These are phyloP conservation scores for Naganishia sp. DNA, from an alignment of 1,284 basidiomycete species.

Conservation along the genomic window DNA sequence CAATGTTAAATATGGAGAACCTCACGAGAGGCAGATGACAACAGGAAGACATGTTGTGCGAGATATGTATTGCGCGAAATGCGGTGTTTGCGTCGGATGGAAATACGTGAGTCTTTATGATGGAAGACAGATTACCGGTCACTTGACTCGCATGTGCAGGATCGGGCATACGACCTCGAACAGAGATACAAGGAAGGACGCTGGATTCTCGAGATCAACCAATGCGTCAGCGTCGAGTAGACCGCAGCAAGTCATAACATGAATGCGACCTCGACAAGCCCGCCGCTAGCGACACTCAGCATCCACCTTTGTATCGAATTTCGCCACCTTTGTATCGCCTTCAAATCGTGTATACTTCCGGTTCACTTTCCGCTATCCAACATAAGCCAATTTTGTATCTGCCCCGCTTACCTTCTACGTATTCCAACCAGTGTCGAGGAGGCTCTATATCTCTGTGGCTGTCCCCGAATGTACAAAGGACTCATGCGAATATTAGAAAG, in stretches of 20 bases:
- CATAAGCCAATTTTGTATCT: neutral
- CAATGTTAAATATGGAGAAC: constrained; percentile 82
- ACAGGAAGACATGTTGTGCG: constrained; percentile 95
- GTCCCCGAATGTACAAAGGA: neutral
- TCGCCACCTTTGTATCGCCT: constrained; percentile 1
- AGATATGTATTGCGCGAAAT: constrained; percentile 90
- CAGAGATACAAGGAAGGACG: constrained; percentile 99
- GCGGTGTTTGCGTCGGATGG: constrained; percentile 84
- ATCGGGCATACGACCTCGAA: constrained; percentile 79
- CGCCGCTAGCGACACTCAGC: neutral
- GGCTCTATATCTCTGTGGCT: neutral
- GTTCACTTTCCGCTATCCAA: neutral
- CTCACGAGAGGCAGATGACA: constrained; percentile 91
- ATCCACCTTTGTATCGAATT: neutral
- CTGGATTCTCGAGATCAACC: constrained; percentile 77
- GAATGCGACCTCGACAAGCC: neutral
- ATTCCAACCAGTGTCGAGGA: neutral
- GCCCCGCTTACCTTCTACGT: no score
- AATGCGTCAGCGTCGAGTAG: constrained; percentile 25
- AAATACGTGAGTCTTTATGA: constrained; percentile 78
- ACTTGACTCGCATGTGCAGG: constrained; percentile 58
- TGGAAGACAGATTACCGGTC: neutral
- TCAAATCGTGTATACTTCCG: neutral
- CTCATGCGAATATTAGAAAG: no score
- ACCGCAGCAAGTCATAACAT: neutral